Conservation (phyloP, 2,329 filamentous ascomycete species). For the Graphilbum ipis-grandicollis region DNA sequence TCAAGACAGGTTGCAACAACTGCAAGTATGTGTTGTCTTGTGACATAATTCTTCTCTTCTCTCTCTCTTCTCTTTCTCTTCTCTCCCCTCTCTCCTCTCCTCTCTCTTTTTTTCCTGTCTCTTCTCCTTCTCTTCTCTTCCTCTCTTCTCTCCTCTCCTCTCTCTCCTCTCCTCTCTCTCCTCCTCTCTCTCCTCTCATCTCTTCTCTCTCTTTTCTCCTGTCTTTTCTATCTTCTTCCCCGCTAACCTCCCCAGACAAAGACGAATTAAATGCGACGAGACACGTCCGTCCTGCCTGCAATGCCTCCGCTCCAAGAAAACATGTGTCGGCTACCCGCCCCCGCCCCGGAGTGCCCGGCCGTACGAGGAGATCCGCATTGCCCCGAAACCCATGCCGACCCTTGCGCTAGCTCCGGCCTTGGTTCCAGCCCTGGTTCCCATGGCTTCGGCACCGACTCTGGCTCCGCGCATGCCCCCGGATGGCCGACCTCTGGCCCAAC, state of each 20-base stretch:
- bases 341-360: slow-evolving; percentile 29
- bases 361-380: slow-evolving; percentile 29
- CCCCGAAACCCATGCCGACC: slow-evolving; percentile 23
- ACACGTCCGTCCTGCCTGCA: slow-evolving; percentile 40
- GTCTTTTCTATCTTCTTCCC: background rate
- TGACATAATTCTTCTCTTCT: background rate
- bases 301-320: slow-evolving; percentile 39
- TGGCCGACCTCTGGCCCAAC: too few species aligned
- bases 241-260: slow-evolving; percentile 23
- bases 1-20: slow-evolving; percentile 48
- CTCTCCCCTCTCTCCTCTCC: background rate
- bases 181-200: background rate
- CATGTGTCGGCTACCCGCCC: slow-evolving; percentile 45
- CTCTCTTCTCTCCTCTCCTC: slow-evolving; percentile 4
- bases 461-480: too few species aligned
- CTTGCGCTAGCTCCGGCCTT: slow-evolving; percentile 9
- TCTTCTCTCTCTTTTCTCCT: slow-evolving; percentile 5
- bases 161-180: background rate
- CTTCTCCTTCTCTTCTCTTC: background rate
- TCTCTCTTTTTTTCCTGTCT: background rate
- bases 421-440: background rate
- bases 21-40: slow-evolving; percentile 40
- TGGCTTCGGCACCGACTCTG: too few species aligned
- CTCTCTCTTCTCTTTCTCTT: background rate
- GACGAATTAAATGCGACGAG: slow-evolving; percentile 52